A percentile compares a stretch with the other conserved stretches of the same genome.
These are phyloP conservation scores for Candida tropicalis DNA, from an alignment of 1,139 yeast species.

Conservation along the genomic window DNA sequence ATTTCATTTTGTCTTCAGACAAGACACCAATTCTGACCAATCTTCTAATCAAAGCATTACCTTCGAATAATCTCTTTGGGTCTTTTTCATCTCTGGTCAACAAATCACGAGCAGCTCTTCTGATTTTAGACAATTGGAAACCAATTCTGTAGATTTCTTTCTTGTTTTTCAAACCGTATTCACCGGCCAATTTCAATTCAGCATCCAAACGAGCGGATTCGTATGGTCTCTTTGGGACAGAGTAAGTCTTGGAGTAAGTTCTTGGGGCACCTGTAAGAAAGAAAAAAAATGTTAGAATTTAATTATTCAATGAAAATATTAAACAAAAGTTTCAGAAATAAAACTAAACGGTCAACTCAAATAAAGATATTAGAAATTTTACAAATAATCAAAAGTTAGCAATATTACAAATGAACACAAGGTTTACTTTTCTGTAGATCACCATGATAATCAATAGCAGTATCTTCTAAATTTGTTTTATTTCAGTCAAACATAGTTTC, in stretches of 20 bases:
- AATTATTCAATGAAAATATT: not conserved
- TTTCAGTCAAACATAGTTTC: not conserved
- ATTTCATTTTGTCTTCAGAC: slow-evolving; percentile 99
- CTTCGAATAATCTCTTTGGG: slow-evolving; percentile 99
- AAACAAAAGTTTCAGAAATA: not conserved
- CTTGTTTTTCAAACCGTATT: slow-evolving; percentile 99
- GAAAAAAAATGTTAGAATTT: slow-evolving; percentile 30
- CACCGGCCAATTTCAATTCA: slow-evolving; percentile 99
- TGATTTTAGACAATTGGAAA: slow-evolving; percentile 98
- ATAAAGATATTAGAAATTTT: not conserved
- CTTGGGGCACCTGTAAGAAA: slow-evolving; percentile 83
- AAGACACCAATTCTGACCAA: slow-evolving; percentile 98
- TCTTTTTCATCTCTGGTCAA: slow-evolving; percentile 99
- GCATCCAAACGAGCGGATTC: slow-evolving; percentile 99
- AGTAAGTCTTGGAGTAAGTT: slow-evolving; percentile 98
- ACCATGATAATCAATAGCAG: not conserved
- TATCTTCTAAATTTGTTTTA: no score
- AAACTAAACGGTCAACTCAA: slow-evolving; percentile 12
- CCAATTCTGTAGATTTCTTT: slow-evolving; percentile 99
- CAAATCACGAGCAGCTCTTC: slow-evolving; percentile 99
- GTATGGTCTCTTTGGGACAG: slow-evolving; percentile 99
- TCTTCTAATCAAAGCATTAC: slow-evolving; percentile 99
- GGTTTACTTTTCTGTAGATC: not conserved
- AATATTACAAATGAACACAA: not conserved
- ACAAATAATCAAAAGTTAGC: not conserved